Evolutionary conservation across 2,329 filamentous ascomycete genomes (phyloP).

Genomic region (Colletotrichum sp.): DNA sequence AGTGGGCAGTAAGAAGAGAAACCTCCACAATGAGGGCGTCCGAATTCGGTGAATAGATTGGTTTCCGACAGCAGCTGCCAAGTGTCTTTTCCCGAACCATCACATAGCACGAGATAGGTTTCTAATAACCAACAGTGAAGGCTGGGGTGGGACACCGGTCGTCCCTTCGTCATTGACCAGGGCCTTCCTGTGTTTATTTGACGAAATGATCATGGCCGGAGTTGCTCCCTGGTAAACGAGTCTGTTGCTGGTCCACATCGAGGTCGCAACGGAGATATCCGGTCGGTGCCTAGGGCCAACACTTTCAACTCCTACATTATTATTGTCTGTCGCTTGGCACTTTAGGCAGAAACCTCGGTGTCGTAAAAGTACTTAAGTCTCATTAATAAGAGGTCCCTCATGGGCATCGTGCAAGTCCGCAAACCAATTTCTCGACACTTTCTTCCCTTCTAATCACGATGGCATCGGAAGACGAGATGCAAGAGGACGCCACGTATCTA

Average conservation of each 20-base stretch:
- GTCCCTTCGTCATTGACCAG: no score
- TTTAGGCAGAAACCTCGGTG: background rate
- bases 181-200: no score
- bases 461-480: background rate
- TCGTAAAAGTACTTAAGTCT: fast-evolving
- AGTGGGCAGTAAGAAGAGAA: background rate
- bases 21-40: no score
- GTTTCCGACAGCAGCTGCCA: no score
- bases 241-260: background rate
- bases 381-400: background rate
- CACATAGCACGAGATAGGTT: no score
- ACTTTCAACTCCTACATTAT: fast-evolving
- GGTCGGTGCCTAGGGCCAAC: background rate
- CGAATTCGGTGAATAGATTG: no score
- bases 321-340: background rate
- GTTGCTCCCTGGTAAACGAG: fast-evolving
- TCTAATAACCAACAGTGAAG: no score
- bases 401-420: fast-evolving
- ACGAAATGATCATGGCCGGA: no score
- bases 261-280: background rate
- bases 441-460: background rate
- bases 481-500: background rate
- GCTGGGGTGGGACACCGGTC: no score
- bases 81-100: no score
- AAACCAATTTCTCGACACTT: background rate